Evolutionary conservation across 257 asterid genomes (phyloP), one percentile per base, ranked within the genome.

Genomic region (Orobanche coerulescens): DNA sequence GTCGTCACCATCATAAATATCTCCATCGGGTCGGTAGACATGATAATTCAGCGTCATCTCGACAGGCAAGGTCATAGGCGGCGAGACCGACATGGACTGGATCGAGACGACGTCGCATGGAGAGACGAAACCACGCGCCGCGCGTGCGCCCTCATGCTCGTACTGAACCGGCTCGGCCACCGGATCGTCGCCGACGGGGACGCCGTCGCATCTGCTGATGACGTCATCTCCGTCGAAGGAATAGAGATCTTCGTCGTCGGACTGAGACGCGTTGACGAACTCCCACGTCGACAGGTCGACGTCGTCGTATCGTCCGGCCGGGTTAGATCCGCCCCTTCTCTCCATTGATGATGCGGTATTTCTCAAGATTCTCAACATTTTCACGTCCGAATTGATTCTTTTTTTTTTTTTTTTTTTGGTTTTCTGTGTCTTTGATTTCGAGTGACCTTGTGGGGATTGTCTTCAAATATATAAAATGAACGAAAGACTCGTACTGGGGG

Each of bases 221-320:
- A 37, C 68, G 57, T 58, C 78, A 2, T 71, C 82, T 47, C 76
- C 79, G 71, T 63, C 77, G 67, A 67, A 74, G 57, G 80, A 83
- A 78, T 33, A 83, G 36, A 63, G 63, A 12, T 76, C 85, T 3
- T 81, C 91, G 26, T 79, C 90, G 50, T 90, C 95, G 33, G 90
- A 79, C 55, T 39, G 69, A 25, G 81, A 64, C 7, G 79, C 79
- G 78, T 72, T 61, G 80, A 90, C 77, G 74, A 90, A 39, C 76
- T 84, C 97, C 97, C 97, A 90, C 1, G 83, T 33, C 40, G 93
- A 68, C 61, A 90, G 64, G 34, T 79, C 90, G 30, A 19, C 44
- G 22, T 77, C 88, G 6, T 15, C 79, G 75, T 37, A 72, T 0
- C 14, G 65, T n/a, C 70, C 80, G 40, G 71, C 53, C 26, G 72